Evolutionary conservation across 441 rosid species (phyloP).

Genomic region (Populus tomentosa): DNA sequence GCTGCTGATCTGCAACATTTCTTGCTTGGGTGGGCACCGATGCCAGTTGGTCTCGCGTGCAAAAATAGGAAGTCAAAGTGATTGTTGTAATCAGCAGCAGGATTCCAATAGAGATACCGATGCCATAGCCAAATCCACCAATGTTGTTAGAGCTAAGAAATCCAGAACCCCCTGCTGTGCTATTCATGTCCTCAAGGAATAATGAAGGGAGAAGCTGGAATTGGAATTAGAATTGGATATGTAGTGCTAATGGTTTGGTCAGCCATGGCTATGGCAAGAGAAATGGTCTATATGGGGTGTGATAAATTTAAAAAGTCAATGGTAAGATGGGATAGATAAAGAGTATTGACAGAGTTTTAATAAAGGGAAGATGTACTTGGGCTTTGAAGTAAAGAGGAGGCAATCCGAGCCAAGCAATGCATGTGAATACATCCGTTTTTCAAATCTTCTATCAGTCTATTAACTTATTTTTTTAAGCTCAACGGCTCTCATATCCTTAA

Average conservation of each 20-base stretch:
- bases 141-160: conserved; percentile 41
- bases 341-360: conserved; percentile 20
- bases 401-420: neutral
- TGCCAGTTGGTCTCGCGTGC: conserved; percentile 40
- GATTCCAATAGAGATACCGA: conserved; percentile 77
- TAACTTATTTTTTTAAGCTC: conserved; percentile 3
- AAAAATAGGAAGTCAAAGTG: conserved; percentile 74
- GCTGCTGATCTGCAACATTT: neutral
- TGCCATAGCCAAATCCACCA: conserved; percentile 71
- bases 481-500: conserved; percentile 1
- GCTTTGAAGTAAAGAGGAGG: conserved; percentile 8
- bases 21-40: neutral
- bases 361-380: conserved; percentile 17
- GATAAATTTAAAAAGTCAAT: conserved; percentile 53
- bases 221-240: neutral
- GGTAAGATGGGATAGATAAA: conserved; percentile 10
- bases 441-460: neutral
- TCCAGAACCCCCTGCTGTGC: conserved; percentile 23
- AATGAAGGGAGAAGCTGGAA: neutral
- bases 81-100: conserved; percentile 88
- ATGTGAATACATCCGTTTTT: conserved; percentile 15
- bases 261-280: conserved; percentile 36
- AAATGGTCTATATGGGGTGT: conserved; percentile 16
- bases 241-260: conserved; percentile 21
- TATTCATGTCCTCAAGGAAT: conserved; percentile 29